phyloP scores from a whole-genome alignment of 2,329 filamentous ascomycete species.

The Aspergillus spinulosporus region DNA sequence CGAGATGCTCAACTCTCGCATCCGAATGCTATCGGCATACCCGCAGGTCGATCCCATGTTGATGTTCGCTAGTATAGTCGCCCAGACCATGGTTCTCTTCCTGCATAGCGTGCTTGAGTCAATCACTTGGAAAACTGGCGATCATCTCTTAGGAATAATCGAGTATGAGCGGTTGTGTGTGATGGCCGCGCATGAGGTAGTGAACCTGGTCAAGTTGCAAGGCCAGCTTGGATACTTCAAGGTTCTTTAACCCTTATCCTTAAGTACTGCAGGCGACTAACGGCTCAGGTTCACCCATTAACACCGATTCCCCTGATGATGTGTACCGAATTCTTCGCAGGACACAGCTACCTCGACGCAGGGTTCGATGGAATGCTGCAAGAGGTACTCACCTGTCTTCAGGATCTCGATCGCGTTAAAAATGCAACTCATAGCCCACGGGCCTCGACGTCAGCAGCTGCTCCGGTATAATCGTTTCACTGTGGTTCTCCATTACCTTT shows the following conservation, averaged over 20 bases:
- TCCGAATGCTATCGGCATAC: slow-evolving; percentile 16
- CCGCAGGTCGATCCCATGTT: slow-evolving; percentile 22
- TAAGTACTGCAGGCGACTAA: not conserved
- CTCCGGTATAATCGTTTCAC: not conserved
- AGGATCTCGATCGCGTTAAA: slow-evolving; percentile 23
- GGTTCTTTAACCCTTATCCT: slow-evolving; percentile 4
- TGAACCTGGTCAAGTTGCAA: slow-evolving; percentile 22
- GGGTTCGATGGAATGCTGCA: slow-evolving; percentile 23
- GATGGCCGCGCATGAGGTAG: slow-evolving; percentile 23
- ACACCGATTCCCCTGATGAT: slow-evolving; percentile 24
- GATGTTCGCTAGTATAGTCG: slow-evolving; percentile 22
- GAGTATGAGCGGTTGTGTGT: slow-evolving; percentile 23
- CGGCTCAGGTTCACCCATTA: slow-evolving; percentile 22
- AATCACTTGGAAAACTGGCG: slow-evolving; percentile 23
- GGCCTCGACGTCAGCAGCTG: not conserved
- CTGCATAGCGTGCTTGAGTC: slow-evolving; percentile 24
- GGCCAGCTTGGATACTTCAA: slow-evolving; percentile 24
- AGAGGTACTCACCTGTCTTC: slow-evolving; percentile 20
- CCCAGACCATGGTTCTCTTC: slow-evolving; percentile 23
- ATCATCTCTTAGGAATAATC: slow-evolving; percentile 22
- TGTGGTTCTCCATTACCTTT: too few species aligned
- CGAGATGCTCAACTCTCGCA: slow-evolving; percentile 19
- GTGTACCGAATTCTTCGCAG: slow-evolving; percentile 24
- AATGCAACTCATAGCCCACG: slow-evolving; percentile 18
- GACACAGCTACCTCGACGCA: slow-evolving; percentile 21